Percentiles rank a stretch among this genome's conserved stretches.
Evolutionary conservation across 1,284 basidiomycete species (phyloP).

Genomic region (Microbotryomycetes sp.): DNA sequence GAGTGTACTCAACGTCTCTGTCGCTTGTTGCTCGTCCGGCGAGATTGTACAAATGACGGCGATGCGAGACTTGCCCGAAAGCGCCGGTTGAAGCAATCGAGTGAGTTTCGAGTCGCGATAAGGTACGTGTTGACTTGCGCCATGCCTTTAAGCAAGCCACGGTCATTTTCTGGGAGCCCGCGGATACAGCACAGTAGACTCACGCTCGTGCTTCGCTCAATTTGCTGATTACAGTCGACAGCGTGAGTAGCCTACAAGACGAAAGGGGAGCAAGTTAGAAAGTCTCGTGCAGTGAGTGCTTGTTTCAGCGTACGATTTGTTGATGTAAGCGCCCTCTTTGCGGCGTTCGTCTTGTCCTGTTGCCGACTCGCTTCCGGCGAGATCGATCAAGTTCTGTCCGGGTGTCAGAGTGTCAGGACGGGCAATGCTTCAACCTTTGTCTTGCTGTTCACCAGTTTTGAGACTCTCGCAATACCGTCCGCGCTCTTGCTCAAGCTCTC

Average conservation of each 20-base stretch:
- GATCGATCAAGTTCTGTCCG: slow-evolving; percentile 49
- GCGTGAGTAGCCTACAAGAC: slow-evolving; percentile 37
- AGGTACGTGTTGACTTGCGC: slow-evolving; percentile 44
- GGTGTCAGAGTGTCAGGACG: not conserved
- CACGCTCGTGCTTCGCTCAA: slow-evolving; percentile 43
- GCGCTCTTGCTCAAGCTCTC: slow-evolving; percentile 19
- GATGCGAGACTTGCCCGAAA: slow-evolving; percentile 51
- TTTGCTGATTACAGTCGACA: slow-evolving; percentile 50
- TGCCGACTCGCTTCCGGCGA: slow-evolving; percentile 52
- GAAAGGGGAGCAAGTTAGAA: slow-evolving; percentile 5
- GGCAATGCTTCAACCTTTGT: not conserved
- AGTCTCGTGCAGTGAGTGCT: not conserved
- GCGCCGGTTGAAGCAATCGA: slow-evolving; percentile 50
- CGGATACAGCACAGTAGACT: slow-evolving; percentile 4
- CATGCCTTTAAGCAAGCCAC: slow-evolving; percentile 6
- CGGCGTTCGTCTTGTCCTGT: slow-evolving; percentile 48
- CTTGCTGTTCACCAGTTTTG: slow-evolving; percentile 13
- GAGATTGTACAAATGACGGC: slow-evolving; percentile 52
- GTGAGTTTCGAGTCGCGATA: slow-evolving; percentile 51
- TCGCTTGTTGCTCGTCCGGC: slow-evolving; percentile 46
- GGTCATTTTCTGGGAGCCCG: too few relatives aligned
- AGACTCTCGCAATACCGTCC: slow-evolving; percentile 16
- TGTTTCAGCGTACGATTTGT: slow-evolving; percentile 42
- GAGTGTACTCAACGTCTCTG: slow-evolving; percentile 50
- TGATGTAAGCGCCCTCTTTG: slow-evolving; percentile 53